Conservation (phyloP, 805 yeast species). For the Zygotorulaspora sp. region DNA sequence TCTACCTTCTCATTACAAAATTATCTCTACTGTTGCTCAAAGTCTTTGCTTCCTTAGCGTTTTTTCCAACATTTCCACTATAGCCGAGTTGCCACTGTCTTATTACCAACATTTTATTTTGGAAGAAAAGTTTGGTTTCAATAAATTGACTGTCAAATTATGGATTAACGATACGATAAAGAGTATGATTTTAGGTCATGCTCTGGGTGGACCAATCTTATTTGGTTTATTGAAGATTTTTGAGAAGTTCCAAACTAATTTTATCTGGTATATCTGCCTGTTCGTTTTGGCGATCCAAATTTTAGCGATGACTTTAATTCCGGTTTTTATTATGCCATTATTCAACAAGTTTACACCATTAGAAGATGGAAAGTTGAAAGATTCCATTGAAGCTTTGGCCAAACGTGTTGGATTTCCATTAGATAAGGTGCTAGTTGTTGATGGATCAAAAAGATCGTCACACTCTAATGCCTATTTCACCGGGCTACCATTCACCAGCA, state of each 20-base stretch:
- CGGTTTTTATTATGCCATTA: conserved; percentile 84
- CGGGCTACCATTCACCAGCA: conserved; percentile 90
- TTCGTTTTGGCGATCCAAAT: conserved; percentile 70
- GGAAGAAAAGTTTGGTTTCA: conserved; percentile 91
- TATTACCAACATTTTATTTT: conserved; percentile 80
- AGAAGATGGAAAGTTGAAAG: conserved; percentile 82
- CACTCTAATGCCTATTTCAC: conserved; percentile 96
- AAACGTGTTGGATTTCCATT: conserved; percentile 75
- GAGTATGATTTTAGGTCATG: conserved; percentile 46
- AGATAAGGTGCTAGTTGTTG: conserved; percentile 79
- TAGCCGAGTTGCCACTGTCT: conserved; percentile 61
- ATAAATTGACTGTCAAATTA: conserved; percentile 68
- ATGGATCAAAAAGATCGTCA: conserved; percentile 94
- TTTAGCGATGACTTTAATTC: conserved; percentile 68
- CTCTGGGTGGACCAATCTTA: conserved; percentile 66
- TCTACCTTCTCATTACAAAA: conserved; percentile 31
- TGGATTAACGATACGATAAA: conserved; percentile 76
- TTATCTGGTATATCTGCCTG: conserved; percentile 73
- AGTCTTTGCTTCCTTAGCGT: conserved; percentile 60
- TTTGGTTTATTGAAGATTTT: conserved; percentile 77
- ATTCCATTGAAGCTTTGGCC: conserved; percentile 77
- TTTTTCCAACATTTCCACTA: conserved; percentile 45
- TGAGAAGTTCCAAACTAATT: conserved; percentile 71
- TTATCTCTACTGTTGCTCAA: conserved; percentile 61
- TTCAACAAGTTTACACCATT: conserved; percentile 90